Evolutionary conservation across 306 rosid species (phyloP), one percentile per base, ranked within the genome.

Genomic region (Corylus heterophylla): DNA sequence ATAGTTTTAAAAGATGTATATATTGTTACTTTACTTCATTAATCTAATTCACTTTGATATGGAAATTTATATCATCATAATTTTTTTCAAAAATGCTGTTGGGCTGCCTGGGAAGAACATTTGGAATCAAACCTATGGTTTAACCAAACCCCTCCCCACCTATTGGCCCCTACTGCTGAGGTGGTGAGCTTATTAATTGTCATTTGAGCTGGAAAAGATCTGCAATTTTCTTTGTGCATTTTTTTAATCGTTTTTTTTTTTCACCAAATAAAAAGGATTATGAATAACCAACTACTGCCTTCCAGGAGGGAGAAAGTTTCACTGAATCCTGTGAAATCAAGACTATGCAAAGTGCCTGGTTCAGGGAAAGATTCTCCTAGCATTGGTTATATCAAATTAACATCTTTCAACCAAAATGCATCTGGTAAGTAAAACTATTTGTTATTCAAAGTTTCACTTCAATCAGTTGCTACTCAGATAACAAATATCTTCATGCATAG

Each of bases 221-320:
- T 45, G 45, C 42, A 63, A 20, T 8, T 51, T 49, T 74, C 16
- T 70, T 72, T 42, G 77, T 73, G 69, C 59, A 22, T 77, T 18
- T 37, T 45, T 18, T 48, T 77, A 25, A 8, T 54, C 10, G 20
- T 73, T 20, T 74, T 8, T 12, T 22, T 59, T 39, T 54, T 58
- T 37, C 20, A 22, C 0, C 22, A 29, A 70, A 74, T 69, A 74
- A 11, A 25, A 64, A 78, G 7, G 16, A 18, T 84, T 75, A 42
- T 9, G 29, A 62, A 12, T 42, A 11, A 62, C 31, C 48, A 20
- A 54, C 22, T 78, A 17, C 47, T 81, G 55, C 74, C 82, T 85
- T 86, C 79, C 86, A 95, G 99, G 87, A 85, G 99, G 81, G 99
- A 93, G 92, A 95, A 88, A 82, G 96, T 93, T 84, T 83, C 90